Evolutionary conservation across 768 basidiomycete genomes (phyloP).

Genomic region (Krasilnikovozyma curviuscula): DNA sequence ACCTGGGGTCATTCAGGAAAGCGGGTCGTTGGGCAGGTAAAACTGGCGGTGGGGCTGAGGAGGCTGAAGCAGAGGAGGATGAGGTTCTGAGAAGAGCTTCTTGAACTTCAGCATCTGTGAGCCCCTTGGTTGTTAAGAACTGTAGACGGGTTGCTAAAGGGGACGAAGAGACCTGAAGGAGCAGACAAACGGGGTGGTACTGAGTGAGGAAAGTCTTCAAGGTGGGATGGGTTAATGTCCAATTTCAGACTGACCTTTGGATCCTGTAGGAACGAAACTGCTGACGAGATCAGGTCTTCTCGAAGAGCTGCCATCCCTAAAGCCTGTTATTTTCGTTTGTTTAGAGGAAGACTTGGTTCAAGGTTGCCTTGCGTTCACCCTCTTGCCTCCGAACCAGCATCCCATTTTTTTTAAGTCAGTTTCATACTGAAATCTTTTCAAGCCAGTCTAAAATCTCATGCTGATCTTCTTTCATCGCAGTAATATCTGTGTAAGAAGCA

Average conservation of each 20-base stretch:
- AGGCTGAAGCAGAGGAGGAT: background rate
- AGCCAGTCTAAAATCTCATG: too few relatives aligned
- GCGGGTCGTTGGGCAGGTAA: constrained; percentile 33
- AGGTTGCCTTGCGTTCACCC: too few relatives aligned
- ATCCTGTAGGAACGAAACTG: constrained; percentile 67
- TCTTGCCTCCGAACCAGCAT: too few relatives aligned
- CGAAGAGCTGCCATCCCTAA: too few relatives aligned
- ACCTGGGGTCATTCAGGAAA: background rate
- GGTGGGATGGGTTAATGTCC: constrained; percentile 1
- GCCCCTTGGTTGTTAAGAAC: constrained; percentile 89
- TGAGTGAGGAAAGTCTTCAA: too few relatives aligned
- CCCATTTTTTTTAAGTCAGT: too few relatives aligned
- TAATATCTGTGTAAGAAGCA: too few relatives aligned
- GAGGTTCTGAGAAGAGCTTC: constrained; percentile 35
- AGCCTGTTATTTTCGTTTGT: too few relatives aligned
- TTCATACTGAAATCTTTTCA: too few relatives aligned
- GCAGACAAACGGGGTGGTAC: background rate
- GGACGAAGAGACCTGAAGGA: constrained; percentile 48
- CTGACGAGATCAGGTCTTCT: constrained; percentile 57
- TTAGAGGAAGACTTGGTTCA: too few relatives aligned
- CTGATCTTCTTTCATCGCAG: too few relatives aligned
- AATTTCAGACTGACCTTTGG: constrained; percentile 39
- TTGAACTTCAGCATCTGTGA: constrained; percentile 67
- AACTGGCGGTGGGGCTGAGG: constrained; percentile 24
- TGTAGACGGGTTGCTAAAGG: constrained; percentile 66